Conservation (phyloP, 2,329 filamentous ascomycete genomes). For the Fusarium sp. region DNA sequence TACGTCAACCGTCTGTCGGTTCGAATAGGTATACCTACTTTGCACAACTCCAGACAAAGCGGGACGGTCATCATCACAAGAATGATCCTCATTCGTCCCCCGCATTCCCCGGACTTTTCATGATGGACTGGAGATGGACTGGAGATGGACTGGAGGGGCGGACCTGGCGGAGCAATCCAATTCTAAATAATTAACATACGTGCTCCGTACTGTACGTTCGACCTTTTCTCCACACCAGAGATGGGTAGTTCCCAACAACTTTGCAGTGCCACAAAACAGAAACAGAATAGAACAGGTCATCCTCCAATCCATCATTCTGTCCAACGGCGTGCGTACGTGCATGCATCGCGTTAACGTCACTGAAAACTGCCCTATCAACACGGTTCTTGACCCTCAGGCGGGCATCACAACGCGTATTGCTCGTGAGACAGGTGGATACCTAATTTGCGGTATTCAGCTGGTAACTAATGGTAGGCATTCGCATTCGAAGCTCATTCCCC, state of each 20-base stretch:
- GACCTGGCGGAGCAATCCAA: conserved; percentile 4
- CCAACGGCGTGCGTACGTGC: not conserved
- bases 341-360: conserved; percentile 6
- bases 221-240: conserved; percentile 26
- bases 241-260: conserved; percentile 3
- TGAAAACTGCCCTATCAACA: conserved; percentile 17
- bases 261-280: conserved; percentile 1
- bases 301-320: conserved; percentile 6
- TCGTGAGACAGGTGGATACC: conserved; percentile 24
- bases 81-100: conserved; percentile 29
- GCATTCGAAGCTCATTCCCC: conserved; percentile 29
- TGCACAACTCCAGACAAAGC: conserved; percentile 6
- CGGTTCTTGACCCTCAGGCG: not conserved
- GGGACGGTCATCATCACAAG: conserved; percentile 19
- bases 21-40: not conserved
- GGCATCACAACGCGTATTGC: conserved; percentile 7
- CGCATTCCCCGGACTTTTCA: conserved; percentile 42
- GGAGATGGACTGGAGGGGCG: conserved; percentile 13
- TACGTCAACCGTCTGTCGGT: conserved; percentile 26
- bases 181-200: not conserved
- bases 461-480: conserved; percentile 20
- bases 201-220: not conserved
- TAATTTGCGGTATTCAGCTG: conserved; percentile 15
- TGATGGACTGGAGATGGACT: conserved; percentile 23
- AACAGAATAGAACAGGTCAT: not conserved